A percentile compares a stretch with the other conserved stretches of the same genome.
Evolutionary conservation across 176 grass and related monocot genomes (phyloP).

Genomic region (Phyllostachys edulis): DNA sequence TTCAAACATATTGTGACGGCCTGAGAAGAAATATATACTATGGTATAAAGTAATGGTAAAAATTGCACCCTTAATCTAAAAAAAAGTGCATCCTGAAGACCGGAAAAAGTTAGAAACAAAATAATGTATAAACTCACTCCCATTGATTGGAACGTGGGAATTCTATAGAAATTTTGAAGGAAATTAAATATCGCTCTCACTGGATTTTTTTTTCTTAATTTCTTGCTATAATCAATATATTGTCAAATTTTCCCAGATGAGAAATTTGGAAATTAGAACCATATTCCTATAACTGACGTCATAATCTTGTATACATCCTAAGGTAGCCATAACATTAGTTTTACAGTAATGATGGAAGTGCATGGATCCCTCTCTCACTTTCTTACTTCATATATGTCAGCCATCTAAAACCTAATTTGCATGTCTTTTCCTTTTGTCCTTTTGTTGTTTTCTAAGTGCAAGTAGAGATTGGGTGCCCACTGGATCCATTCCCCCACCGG

Average conservation of each 20-base stretch:
- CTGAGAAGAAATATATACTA: neutral
- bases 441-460: conserved; percentile 29
- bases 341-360: neutral
- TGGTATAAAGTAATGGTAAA: neutral
- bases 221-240: neutral
- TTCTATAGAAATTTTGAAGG: neutral
- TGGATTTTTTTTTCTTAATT: neutral
- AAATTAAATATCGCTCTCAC: neutral
- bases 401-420: conserved; percentile 10
- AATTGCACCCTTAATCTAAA: neutral
- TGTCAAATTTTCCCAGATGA: neutral
- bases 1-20: neutral
- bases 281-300: neutral
- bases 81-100: neutral
- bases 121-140: neutral
- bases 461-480: conserved; percentile 28
- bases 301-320: neutral
- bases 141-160: neutral
- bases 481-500: neutral
- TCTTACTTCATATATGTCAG: neutral
- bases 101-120: neutral
- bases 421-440: neutral
- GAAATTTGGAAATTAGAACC: neutral
- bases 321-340: neutral
- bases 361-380: neutral